These are phyloP conservation scores for Pleurotus pulmonarius DNA, from an alignment of 768 basidiomycete species.

Conservation along the genomic window DNA sequence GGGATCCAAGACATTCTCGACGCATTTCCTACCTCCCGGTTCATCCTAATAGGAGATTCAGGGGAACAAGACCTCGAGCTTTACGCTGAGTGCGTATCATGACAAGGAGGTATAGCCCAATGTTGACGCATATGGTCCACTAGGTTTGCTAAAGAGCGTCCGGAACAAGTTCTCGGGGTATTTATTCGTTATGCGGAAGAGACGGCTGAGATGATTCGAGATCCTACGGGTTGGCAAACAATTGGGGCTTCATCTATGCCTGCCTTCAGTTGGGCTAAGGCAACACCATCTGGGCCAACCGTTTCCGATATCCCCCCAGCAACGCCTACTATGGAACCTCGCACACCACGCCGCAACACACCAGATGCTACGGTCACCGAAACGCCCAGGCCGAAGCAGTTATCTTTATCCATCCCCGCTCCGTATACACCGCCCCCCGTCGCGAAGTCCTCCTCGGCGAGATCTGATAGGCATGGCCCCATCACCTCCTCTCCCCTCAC, in stretches of 20 bases:
- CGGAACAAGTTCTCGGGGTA: constrained; percentile 69
- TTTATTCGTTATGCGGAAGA: constrained; percentile 77
- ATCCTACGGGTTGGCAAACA: constrained; percentile 57
- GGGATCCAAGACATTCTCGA: constrained; percentile 78
- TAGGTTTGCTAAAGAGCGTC: constrained; percentile 64
- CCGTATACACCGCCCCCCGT: neutral
- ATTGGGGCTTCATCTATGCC: constrained; percentile 23
- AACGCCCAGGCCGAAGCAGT: neutral
- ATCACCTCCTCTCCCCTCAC: constrained; percentile 17
- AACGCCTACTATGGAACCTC: constrained; percentile 9
- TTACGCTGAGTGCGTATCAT: constrained; percentile 57
- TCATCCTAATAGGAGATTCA: constrained; percentile 87
- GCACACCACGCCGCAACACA: neutral
- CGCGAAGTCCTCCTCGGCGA: neutral
- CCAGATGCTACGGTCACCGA: neutral
- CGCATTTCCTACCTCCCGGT: constrained; percentile 67
- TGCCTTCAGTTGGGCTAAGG: neutral
- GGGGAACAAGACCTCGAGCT: constrained; percentile 96
- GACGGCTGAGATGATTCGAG: constrained; percentile 41
- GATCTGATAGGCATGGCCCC: constrained; percentile 11
- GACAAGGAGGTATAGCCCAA: neutral
- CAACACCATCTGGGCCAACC: constrained; percentile 8
- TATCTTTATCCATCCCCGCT: neutral
- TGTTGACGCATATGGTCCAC: neutral
- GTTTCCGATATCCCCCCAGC: constrained; percentile 1